Evolutionary conservation across 2,329 filamentous ascomycete genomes (phyloP).

Genomic region (Pyrenochaeta sp.): DNA sequence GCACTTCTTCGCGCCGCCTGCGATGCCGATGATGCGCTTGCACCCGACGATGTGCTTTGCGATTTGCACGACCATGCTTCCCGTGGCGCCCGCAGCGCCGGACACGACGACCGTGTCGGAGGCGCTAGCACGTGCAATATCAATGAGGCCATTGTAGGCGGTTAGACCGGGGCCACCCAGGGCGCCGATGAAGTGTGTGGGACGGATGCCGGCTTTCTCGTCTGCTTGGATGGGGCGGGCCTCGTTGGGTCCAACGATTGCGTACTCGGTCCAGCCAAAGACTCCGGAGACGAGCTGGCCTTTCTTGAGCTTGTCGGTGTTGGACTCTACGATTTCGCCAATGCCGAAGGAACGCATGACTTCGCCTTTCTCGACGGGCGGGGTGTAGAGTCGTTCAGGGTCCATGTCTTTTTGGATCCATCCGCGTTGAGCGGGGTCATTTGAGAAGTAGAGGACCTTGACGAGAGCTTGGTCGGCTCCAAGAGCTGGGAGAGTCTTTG

Average conservation of each 20-base stretch:
- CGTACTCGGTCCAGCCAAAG: slow-evolving; percentile 71
- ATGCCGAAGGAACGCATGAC: slow-evolving; percentile 71
- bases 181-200: slow-evolving; percentile 56
- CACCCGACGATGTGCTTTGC: slow-evolving; percentile 58
- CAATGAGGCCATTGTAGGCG: slow-evolving; percentile 76
- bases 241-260: slow-evolving; percentile 55
- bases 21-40: slow-evolving; percentile 61
- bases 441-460: slow-evolving; percentile 57
- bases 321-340: slow-evolving; percentile 67
- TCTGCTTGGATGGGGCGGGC: slow-evolving; percentile 40
- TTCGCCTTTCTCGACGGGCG: slow-evolving; percentile 53
- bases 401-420: slow-evolving; percentile 56
- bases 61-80: slow-evolving; percentile 70
- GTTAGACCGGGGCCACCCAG: slow-evolving; percentile 67
- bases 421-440: slow-evolving; percentile 61
- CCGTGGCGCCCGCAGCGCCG: slow-evolving; percentile 79
- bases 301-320: slow-evolving; percentile 58
- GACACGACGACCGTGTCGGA: slow-evolving; percentile 79
- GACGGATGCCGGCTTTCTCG: slow-evolving; percentile 43
- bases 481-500: slow-evolving; percentile 43
- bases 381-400: slow-evolving; percentile 55
- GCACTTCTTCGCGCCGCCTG: slow-evolving; percentile 62
- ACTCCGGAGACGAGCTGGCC: slow-evolving; percentile 65
- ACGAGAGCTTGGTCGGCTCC: slow-evolving; percentile 54
- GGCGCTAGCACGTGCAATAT: slow-evolving; percentile 69